A percentile compares a stretch with the other conserved stretches of the same genome.
Evolutionary conservation across 345 rosid genomes (phyloP).

Genomic region (Lagerstroemia speciosa): DNA sequence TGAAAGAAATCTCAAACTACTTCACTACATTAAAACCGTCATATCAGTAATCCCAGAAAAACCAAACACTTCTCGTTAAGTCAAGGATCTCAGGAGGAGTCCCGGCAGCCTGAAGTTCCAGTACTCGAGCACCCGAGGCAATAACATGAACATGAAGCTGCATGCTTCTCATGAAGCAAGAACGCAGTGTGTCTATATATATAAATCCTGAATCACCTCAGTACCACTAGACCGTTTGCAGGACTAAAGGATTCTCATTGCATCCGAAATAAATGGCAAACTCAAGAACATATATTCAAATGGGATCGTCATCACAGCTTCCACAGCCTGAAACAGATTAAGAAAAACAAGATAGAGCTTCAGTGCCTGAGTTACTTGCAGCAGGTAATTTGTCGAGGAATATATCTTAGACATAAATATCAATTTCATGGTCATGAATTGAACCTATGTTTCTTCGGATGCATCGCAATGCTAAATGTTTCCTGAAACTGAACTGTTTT

Average conservation of each 20-base stretch:
- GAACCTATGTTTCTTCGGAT: not conserved
- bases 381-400: not conserved
- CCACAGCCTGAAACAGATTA: not conserved
- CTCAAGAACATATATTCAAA: not conserved
- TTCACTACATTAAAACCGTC: not conserved
- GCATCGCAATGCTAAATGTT: not conserved
- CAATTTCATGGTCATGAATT: not conserved
- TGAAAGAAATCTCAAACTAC: not conserved
- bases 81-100: not conserved
- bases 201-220: constrained; percentile 11
- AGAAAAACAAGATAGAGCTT: not conserved
- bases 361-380: not conserved
- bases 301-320: not conserved
- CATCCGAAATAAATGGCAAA: not conserved
- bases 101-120: not conserved
- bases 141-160: constrained; percentile 1
- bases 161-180: not conserved
- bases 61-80: not conserved
- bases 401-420: not conserved
- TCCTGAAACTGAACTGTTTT: not conserved
- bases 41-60: not conserved
- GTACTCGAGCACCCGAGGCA: not conserved
- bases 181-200: not conserved
- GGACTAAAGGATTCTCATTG: constrained; percentile 7
- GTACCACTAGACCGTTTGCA: constrained; percentile 3